Percentiles rank a stretch among this genome's conserved stretches.
Evolutionary conservation across 371 early-diverging fungal genomes (phyloP).

Genomic region (Zopfochytrium polystomum): DNA sequence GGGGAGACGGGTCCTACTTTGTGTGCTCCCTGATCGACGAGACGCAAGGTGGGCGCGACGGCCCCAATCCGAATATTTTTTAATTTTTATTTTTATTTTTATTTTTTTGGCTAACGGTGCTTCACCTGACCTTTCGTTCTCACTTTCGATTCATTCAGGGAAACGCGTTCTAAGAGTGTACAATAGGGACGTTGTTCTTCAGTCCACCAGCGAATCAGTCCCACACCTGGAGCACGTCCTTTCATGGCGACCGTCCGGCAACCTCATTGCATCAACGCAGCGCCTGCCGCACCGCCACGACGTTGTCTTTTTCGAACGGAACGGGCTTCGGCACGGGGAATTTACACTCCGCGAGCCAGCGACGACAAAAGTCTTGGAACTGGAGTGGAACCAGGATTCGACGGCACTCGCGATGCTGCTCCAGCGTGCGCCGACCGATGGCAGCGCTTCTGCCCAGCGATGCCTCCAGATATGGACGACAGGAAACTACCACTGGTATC

Average conservation of each 20-base stretch:
- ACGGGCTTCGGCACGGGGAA: conserved; percentile 92
- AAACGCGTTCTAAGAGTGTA: conserved; percentile 73
- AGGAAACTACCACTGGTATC: conserved; percentile 93
- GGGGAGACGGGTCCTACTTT: conserved; percentile 86
- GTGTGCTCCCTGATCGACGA: conserved; percentile 66
- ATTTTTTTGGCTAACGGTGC: too few species aligned
- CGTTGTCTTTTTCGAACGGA: conserved; percentile 89
- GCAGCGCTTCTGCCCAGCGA: background rate
- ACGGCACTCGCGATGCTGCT: conserved; percentile 75
- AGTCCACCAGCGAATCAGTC: conserved; percentile 77
- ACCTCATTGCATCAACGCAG: conserved; percentile 82
- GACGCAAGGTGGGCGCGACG: conserved; percentile 43
- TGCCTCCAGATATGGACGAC: conserved; percentile 88
- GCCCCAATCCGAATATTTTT: background rate
- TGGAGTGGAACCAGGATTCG: conserved; percentile 88
- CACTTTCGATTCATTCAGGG: conserved; percentile 1
- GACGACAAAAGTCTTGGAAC: conserved; percentile 38
- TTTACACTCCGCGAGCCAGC: conserved; percentile 67
- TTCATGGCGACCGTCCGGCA: conserved; percentile 87
- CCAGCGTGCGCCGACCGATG: background rate
- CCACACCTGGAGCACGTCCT: conserved; percentile 77
- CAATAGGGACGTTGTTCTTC: conserved; percentile 79
- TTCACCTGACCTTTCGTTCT: too few species aligned
- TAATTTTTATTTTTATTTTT: too few species aligned
- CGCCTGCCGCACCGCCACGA: conserved; percentile 78